These are phyloP conservation scores for Citrus medica DNA, from an alignment of 345 rosid species.

Conservation along the genomic window DNA sequence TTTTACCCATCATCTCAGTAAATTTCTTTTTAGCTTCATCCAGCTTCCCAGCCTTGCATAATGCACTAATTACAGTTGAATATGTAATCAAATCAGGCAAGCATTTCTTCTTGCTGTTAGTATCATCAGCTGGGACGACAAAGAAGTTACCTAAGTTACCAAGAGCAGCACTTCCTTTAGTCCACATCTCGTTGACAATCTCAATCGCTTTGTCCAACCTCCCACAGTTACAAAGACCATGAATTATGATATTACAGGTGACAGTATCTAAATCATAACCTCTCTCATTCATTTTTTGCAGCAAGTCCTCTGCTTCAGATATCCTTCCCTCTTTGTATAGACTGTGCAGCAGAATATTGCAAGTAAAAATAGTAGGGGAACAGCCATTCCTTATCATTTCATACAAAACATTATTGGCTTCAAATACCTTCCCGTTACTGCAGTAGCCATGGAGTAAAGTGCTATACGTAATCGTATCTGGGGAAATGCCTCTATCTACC, in stretches of 20 bases:
- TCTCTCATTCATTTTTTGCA: slow-evolving; percentile 78
- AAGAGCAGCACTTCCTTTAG: slow-evolving; percentile 88
- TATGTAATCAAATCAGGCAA: slow-evolving; percentile 71
- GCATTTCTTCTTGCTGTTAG: slow-evolving; percentile 57
- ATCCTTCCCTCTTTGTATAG: slow-evolving; percentile 68
- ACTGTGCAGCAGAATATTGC: slow-evolving; percentile 84
- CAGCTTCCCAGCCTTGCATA: slow-evolving; percentile 79
- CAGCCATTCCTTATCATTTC: slow-evolving; percentile 71
- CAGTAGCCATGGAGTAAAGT: slow-evolving; percentile 79
- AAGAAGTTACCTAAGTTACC: slow-evolving; percentile 76
- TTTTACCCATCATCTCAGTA: slow-evolving; percentile 70
- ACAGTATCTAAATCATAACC: slow-evolving; percentile 77
- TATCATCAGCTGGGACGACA: slow-evolving; percentile 66
- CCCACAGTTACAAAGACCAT: slow-evolving; percentile 76
- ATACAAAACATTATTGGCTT: slow-evolving; percentile 61
- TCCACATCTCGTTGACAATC: slow-evolving; percentile 76
- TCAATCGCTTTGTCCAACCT: slow-evolving; percentile 86
- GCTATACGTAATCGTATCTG: slow-evolving; percentile 74
- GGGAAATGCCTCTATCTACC: slow-evolving; percentile 55
- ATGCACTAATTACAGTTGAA: slow-evolving; percentile 67
- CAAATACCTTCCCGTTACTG: slow-evolving; percentile 49
- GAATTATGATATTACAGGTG: slow-evolving; percentile 85
- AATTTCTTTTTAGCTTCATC: slow-evolving; percentile 81
- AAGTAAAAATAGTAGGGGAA: slow-evolving; percentile 66
- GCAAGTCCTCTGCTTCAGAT: slow-evolving; percentile 84